phyloP scores from a whole-genome alignment of 305 asterid species.

The Fraxinus angustifolia region DNA sequence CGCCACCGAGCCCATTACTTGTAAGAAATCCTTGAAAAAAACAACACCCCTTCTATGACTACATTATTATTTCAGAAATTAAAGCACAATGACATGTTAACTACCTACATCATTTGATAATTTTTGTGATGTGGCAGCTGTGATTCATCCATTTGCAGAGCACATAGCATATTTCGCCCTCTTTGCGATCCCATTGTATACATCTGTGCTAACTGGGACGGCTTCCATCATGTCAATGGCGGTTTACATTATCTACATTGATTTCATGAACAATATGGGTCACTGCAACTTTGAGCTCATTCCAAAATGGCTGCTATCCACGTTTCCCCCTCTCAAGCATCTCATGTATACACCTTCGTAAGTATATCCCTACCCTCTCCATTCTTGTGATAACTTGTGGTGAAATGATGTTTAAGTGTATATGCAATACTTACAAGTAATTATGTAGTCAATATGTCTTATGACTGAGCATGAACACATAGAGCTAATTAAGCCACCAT shows the following conservation, averaged over 20 bases:
- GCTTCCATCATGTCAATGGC: slow-evolving; percentile 36
- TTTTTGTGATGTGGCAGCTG: slow-evolving; percentile 55
- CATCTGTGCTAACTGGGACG: slow-evolving; percentile 39
- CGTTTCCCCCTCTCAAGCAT: slow-evolving; percentile 85
- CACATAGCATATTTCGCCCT: slow-evolving; percentile 53
- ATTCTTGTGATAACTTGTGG: background rate
- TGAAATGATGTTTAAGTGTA: background rate
- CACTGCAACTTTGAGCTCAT: slow-evolving; percentile 94
- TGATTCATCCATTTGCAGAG: slow-evolving; percentile 88
- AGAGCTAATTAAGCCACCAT: background rate
- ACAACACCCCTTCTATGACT: background rate
- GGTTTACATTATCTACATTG: slow-evolving; percentile 53
- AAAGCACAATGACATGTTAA: background rate
- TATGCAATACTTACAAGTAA: too few species aligned
- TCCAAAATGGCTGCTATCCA: slow-evolving; percentile 58
- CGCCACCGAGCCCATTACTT: slow-evolving; percentile 85
- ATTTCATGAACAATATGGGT: slow-evolving; percentile 91
- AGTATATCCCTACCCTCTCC: slow-evolving; percentile 25
- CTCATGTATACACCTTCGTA: slow-evolving; percentile 89
- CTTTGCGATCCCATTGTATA: slow-evolving; percentile 50
- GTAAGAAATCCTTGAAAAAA: slow-evolving; percentile 27
- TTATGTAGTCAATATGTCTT: too few species aligned
- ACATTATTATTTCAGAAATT: background rate
- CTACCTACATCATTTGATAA: background rate
- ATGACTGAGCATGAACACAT: background rate